These are phyloP conservation scores for Daldinia loculata DNA, from an alignment of 495 filamentous ascomycete species.

Conservation along the genomic window DNA sequence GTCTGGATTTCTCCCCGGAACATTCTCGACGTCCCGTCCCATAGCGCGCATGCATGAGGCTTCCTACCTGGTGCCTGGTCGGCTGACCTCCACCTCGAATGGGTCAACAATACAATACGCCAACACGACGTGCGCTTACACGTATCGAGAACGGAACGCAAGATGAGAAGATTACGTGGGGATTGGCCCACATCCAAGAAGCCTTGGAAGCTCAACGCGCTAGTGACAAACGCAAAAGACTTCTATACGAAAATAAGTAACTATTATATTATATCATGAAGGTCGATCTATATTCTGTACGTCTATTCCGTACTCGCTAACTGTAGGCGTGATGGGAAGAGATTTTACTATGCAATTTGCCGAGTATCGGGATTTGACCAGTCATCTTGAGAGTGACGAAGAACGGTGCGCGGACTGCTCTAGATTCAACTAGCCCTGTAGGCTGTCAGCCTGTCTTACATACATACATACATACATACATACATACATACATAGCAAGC, in stretches of 20 bases:
- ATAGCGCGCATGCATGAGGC: constrained; percentile 21
- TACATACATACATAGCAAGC: neutral
- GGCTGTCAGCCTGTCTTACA: neutral
- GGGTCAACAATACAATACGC: neutral
- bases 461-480: too few relatives aligned
- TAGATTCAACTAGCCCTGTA: neutral
- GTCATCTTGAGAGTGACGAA: neutral
- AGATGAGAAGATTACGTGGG: neutral
- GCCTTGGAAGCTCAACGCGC: neutral
- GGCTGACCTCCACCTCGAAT: constrained; percentile 4
- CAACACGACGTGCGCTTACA: constrained; percentile 15
- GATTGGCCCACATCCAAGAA: constrained; percentile 9
- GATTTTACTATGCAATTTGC: neutral
- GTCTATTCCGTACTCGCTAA: neutral
- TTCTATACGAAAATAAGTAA: neutral
- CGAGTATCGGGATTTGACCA: neutral
- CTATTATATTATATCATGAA: too few relatives aligned
- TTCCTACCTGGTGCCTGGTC: constrained; percentile 15
- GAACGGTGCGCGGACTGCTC: neutral
- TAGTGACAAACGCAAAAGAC: neutral
- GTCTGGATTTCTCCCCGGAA: constrained; percentile 15
- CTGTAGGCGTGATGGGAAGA: neutral
- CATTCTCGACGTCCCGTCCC: constrained; percentile 22
- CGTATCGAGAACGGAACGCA: constrained; percentile 27
- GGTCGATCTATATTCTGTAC: neutral